A percentile compares a stretch with the other conserved stretches of the same genome.
Evolutionary conservation across 2,329 filamentous ascomycete genomes (phyloP).

Genomic region (Penicillium sp.): DNA sequence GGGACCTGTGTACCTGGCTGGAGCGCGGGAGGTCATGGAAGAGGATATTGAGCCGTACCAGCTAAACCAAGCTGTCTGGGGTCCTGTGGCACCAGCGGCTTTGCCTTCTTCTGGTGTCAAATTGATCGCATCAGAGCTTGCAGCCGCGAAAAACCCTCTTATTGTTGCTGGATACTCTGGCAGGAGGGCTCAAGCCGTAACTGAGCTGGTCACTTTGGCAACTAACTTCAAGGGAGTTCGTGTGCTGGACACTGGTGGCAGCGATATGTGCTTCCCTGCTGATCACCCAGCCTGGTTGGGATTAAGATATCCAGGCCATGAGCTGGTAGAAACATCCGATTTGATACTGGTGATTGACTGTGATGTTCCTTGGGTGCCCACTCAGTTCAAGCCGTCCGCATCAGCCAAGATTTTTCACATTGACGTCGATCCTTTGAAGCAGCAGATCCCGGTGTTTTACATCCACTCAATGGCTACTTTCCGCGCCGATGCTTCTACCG

Average conservation of each 20-base stretch:
- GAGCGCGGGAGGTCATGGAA: slow-evolving; percentile 79
- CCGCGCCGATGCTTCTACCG: slow-evolving; percentile 62
- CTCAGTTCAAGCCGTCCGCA: slow-evolving; percentile 60
- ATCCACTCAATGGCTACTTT: slow-evolving; percentile 65
- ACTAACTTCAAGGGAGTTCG: slow-evolving; percentile 50
- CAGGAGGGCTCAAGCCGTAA: slow-evolving; percentile 44
- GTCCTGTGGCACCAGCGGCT: slow-evolving; percentile 66
- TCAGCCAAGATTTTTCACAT: slow-evolving; percentile 63
- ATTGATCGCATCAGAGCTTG: slow-evolving; percentile 45
- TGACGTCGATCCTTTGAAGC: slow-evolving; percentile 67
- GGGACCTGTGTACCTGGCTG: slow-evolving; percentile 77
- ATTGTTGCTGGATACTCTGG: slow-evolving; percentile 54
- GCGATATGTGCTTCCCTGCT: slow-evolving; percentile 53
- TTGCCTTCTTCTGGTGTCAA: slow-evolving; percentile 51
- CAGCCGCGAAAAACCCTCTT: slow-evolving; percentile 49
- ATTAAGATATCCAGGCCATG: slow-evolving; percentile 70
- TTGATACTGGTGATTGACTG: slow-evolving; percentile 83
- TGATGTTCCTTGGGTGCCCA: slow-evolving; percentile 92
- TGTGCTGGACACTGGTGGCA: slow-evolving; percentile 54
- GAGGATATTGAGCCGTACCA: slow-evolving; percentile 74
- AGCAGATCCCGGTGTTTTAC: slow-evolving; percentile 73
- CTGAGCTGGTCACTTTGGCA: slow-evolving; percentile 48
- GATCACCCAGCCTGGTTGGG: slow-evolving; percentile 61
- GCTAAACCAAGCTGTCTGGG: slow-evolving; percentile 69
- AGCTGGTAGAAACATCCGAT: slow-evolving; percentile 72